These are phyloP conservation scores for Trichophyton verrucosum DNA, from an alignment of 2,329 filamentous ascomycete species.

Conservation along the genomic window DNA sequence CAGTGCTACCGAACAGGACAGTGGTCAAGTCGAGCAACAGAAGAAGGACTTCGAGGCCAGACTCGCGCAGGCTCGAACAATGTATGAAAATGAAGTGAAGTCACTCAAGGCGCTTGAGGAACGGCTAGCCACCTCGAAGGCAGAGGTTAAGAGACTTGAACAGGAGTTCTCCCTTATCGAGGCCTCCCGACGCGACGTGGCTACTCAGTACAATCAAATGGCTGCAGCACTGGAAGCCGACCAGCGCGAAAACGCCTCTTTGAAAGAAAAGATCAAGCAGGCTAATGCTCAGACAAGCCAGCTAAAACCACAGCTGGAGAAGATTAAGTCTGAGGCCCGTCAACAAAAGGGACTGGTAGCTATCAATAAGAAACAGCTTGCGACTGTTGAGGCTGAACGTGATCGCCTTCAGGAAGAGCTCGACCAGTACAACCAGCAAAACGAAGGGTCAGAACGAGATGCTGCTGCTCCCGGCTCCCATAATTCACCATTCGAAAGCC, in stretches of 20 bases:
- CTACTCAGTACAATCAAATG: conserved; percentile 68
- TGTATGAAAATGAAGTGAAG: conserved; percentile 89
- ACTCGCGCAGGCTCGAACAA: conserved; percentile 67
- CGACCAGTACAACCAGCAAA: conserved; percentile 43
- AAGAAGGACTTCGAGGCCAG: conserved; percentile 89
- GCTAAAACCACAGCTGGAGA: conserved; percentile 83
- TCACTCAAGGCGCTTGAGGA: conserved; percentile 76
- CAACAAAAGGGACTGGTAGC: conserved; percentile 94
- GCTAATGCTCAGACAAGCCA: conserved; percentile 72
- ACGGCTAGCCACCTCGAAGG: conserved; percentile 60
- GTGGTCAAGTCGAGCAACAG: conserved; percentile 69
- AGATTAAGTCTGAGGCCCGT: conserved; percentile 77
- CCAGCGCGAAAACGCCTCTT: conserved; percentile 69
- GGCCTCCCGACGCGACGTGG: conserved; percentile 65
- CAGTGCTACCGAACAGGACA: conserved; percentile 62
- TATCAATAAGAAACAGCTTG: conserved; percentile 96
- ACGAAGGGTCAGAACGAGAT: conserved; percentile 51
- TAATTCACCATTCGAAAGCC: conserved; percentile 47
- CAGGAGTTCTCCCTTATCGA: conserved; percentile 75
- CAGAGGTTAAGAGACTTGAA: conserved; percentile 73
- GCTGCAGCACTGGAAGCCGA: conserved; percentile 65
- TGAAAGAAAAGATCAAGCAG: conserved; percentile 78
- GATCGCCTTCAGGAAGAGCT: conserved; percentile 78
- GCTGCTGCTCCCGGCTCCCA: conserved; percentile 21
- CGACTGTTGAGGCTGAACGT: conserved; percentile 75